Base-by-base conservation (phyloP, 192 early-diverging fungal genomes). In the Coemansia sp. region DNA sequence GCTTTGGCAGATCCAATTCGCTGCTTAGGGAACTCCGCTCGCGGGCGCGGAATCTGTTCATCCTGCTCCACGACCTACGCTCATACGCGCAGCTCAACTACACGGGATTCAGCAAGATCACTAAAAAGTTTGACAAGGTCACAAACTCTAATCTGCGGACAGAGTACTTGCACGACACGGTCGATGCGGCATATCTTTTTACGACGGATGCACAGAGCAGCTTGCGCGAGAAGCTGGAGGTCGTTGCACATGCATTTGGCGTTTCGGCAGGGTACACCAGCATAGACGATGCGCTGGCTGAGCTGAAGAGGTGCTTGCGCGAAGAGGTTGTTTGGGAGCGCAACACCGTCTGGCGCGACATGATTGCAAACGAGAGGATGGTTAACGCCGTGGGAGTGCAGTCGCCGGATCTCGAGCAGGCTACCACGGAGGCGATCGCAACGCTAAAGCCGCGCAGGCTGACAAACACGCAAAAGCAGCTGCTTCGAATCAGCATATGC, bases 111-210 rank as follows among this genome's bases (percentile, higher is more conserved):
- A 83, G 86, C 81, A 98, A 98, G 75, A 95, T 97, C 70, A 77
- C 96, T 20, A 98, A 98, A 85, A 98, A 98, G 84, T 98, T 91
- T 70, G 96, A 98, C 80, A 98, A 98, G 76, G 93, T 98, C 33
- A 94, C 92, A 7, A 84, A 88, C 44, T 86, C 84, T 43, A 85
- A 89, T 21, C 82, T 95, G 49, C 94, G 93, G 66, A 74, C 83
- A 21, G 65, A 80, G 34, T 98, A 93, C 72, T 87, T 95, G 73
- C 74, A 73, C 36, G 71, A 85, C 49, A 71, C 85, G 11, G 90
- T 97, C 14, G 82, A 86, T 15, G 69, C 73, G 6, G 78, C 89
- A 0, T 90, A 92, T 65, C 88, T 92, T 16, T 97, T 94, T 78
- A 86, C 85, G 18, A 52, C 79, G 0, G 72, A 78, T 3, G 89